Evolutionary conservation across 768 basidiomycete genomes (phyloP).

Genomic region (Russula vinacea): DNA sequence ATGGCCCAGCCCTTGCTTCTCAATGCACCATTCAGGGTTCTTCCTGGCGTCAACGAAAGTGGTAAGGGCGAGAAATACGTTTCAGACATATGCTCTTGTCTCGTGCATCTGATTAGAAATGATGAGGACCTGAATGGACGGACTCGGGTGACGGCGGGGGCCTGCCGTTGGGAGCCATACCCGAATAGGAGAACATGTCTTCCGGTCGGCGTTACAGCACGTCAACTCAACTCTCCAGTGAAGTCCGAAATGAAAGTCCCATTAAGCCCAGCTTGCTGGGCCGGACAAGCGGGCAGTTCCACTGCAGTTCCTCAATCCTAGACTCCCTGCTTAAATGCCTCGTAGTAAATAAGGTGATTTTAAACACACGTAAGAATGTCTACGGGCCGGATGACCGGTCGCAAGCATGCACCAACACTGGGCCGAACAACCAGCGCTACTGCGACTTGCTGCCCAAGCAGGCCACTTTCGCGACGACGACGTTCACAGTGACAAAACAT

Average conservation of each 20-base stretch:
- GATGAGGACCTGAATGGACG: constrained; percentile 14
- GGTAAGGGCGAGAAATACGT: constrained; percentile 20
- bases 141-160: constrained; percentile 10
- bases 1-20: background rate
- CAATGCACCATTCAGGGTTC: constrained; percentile 1
- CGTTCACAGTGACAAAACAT: background rate
- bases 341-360: background rate
- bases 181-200: constrained; percentile 11
- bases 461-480: constrained; percentile 3
- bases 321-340: background rate
- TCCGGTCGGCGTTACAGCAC: background rate
- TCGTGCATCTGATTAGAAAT: constrained; percentile 22
- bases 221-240: background rate
- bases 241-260: background rate
- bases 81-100: constrained; percentile 9
- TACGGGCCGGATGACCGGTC: constrained; percentile 17
- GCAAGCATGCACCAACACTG: background rate
- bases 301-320: background rate
- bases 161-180: constrained; percentile 10
- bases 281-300: background rate
- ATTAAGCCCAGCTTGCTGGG: background rate
- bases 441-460: background rate
- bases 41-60: constrained; percentile 17
- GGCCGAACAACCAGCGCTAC: constrained; percentile 12
- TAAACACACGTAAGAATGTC: background rate